phyloP scores from a whole-genome alignment of 805 yeast genomes.

The Starmera dryadoides region DNA sequence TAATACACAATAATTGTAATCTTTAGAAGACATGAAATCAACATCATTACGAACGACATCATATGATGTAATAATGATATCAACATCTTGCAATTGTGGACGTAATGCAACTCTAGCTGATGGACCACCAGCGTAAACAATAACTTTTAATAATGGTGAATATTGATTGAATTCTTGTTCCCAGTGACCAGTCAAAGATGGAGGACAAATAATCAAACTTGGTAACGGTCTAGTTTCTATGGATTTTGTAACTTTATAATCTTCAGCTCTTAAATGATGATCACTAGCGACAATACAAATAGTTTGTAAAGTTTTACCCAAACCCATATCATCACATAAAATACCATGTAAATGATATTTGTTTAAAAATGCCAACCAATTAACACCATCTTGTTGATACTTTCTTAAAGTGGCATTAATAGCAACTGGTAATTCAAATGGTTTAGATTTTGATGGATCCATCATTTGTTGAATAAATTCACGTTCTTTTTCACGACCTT shows the following conservation, averaged over 20 bases:
- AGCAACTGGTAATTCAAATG: slow-evolving; percentile 83
- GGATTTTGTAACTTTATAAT: slow-evolving; percentile 48
- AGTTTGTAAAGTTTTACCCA: slow-evolving; percentile 95
- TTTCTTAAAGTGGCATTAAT: slow-evolving; percentile 89
- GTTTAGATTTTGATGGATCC: slow-evolving; percentile 87
- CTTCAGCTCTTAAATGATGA: slow-evolving; percentile 77
- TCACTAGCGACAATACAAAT: slow-evolving; percentile 96
- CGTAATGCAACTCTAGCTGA: slow-evolving; percentile 54
- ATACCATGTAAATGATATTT: slow-evolving; percentile 95
- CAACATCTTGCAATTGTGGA: slow-evolving; percentile 46
- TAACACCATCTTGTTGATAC: slow-evolving; percentile 97
- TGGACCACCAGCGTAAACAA: slow-evolving; percentile 95
- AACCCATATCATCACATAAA: slow-evolving; percentile 98
- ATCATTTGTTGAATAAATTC: slow-evolving; percentile 95
- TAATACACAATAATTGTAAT: slow-evolving; percentile 88
- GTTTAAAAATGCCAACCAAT: slow-evolving; percentile 94
- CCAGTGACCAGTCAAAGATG: slow-evolving; percentile 98
- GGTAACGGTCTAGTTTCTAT: slow-evolving; percentile 72
- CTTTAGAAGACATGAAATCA: slow-evolving; percentile 47
- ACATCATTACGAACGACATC: slow-evolving; percentile 95
- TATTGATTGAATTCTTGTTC: slow-evolving; percentile 88
- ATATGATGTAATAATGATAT: slow-evolving; percentile 88
- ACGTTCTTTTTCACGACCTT: slow-evolving; percentile 89
- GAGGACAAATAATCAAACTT: slow-evolving; percentile 88
- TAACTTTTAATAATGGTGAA: slow-evolving; percentile 76